Percentiles rank a stretch among this genome's conserved stretches.
These are phyloP conservation scores for Pulicaria dysenterica DNA, from an alignment of 129 eudicot species.

Conservation along the genomic window DNA sequence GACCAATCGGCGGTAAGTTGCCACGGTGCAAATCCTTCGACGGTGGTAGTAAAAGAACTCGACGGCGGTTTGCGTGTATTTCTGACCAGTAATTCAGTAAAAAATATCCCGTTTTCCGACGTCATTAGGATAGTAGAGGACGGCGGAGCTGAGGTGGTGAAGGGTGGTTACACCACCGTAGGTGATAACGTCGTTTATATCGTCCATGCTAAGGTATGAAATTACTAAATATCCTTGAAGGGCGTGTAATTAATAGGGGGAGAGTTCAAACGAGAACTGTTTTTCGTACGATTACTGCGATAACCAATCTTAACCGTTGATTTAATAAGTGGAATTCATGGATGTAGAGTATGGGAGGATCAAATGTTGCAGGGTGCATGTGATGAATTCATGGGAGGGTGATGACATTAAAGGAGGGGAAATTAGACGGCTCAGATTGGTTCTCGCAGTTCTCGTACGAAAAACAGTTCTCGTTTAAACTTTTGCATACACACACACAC, in stretches of 20 bases:
- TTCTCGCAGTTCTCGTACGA: no score
- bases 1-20: not conserved
- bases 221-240: constrained; percentile 6
- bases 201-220: constrained; percentile 51
- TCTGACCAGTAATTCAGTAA: constrained; percentile 23
- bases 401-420: no score
- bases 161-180: constrained; percentile 22
- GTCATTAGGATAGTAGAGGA: constrained; percentile 40
- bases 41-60: constrained; percentile 41
- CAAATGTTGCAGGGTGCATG: no score
- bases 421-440: no score
- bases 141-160: constrained; percentile 49
- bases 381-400: no score
- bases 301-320: no score
- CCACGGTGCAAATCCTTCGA: not conserved
- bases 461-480: no score
- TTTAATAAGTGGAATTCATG: no score
- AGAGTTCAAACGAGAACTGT: no score
- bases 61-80: constrained; percentile 41
- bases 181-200: constrained; percentile 49
- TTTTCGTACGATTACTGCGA: no score
- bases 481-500: no score
- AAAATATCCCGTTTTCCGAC: constrained; percentile 28
- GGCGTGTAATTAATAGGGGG: not conserved
- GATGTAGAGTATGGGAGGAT: no score